phyloP scores from a whole-genome alignment of 2,329 filamentous ascomycete genomes.

The Aureobasidium pullulans region DNA sequence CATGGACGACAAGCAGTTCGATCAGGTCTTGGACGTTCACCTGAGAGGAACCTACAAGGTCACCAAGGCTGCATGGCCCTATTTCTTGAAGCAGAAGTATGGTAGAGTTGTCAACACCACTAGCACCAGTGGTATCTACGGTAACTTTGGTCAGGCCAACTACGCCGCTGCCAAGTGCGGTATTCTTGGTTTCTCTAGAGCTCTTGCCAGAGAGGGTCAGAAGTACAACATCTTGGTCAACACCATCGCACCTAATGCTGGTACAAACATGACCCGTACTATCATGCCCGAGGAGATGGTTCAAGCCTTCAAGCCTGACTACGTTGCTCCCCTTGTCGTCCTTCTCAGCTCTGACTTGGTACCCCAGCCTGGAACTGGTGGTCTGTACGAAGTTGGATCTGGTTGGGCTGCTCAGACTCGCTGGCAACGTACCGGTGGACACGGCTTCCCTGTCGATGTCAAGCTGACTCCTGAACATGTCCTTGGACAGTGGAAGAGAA shows the following conservation, averaged over 20 bases:
- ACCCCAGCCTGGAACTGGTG: constrained; percentile 74
- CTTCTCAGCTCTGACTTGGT: constrained; percentile 82
- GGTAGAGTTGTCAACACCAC: constrained; percentile 95
- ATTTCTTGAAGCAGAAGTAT: constrained; percentile 98
- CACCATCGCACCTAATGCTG: constrained; percentile 95
- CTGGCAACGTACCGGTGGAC: constrained; percentile 87
- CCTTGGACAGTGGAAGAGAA: constrained; percentile 64
- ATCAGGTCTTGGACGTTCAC: constrained; percentile 86
- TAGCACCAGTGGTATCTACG: constrained; percentile 94
- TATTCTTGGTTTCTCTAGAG: constrained; percentile 91
- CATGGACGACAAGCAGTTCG: constrained; percentile 93
- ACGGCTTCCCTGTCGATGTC: constrained; percentile 84
- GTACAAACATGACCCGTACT: constrained; percentile 87
- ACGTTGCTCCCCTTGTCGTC: constrained; percentile 87
- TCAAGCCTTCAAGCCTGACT: constrained; percentile 98
- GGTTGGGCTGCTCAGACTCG: constrained; percentile 88
- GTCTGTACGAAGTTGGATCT: constrained; percentile 88
- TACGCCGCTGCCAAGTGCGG: constrained; percentile 67
- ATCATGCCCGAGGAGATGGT: constrained; percentile 97
- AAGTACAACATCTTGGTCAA: constrained; percentile 99
- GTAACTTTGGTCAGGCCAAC: constrained; percentile 98
- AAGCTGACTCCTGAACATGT: constrained; percentile 80
- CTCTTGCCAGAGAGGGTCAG: constrained; percentile 82
- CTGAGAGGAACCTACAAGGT: constrained; percentile 92
- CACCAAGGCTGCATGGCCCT: constrained; percentile 94